Evolutionary conservation across 2,329 filamentous ascomycete genomes (phyloP), one percentile per base, ranked within the genome.

Genomic region (Escovopsis sp.): DNA sequence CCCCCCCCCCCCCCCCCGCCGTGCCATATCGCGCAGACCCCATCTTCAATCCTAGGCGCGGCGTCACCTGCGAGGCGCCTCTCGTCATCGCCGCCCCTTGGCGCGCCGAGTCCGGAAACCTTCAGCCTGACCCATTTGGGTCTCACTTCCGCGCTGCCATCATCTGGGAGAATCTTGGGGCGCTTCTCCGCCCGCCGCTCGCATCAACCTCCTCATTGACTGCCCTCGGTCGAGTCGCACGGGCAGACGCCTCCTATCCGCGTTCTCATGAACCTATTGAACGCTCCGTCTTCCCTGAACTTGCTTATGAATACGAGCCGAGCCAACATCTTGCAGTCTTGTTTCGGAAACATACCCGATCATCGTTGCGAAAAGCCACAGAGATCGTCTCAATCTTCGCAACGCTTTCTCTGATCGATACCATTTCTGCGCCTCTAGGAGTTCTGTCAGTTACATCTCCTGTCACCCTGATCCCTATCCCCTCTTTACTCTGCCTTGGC

Each of bases 241-340:
- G 44, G 40, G 47, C 48, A 45, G 47, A 47, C 45, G 50, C 50
- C 48, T 39, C 41, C 42, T 46, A 42, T 44, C 42, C 36, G 33
- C 40, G 43, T 51, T 45, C 28, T 48, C 48, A 33, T 44, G 37
- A 48, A 43, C 45, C 47, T 48, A 54, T 57, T 57, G 54, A 43
- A 46, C 48, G 49, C 45, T 33, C 39, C 43, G 44, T 42, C 48
- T 28, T 43, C 44, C 38, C 39, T 39, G 46, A 39, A 26, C 33
- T 30, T 30, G 33, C 42, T 28, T 44, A 28, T 53, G 51, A 54
- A 60, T 59, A 60, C 58, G 58, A 60, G 55, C 50, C 48, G 39
- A 45, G 45, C 49, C 52, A 53, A 52, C 48, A 49, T 52, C 49
- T 53, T 43, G 45, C 50, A 44, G 49, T 49, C 49, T 46, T 39